These are phyloP conservation scores for Collariella sp. DNA, from an alignment of 495 filamentous ascomycete species.

Conservation along the genomic window DNA sequence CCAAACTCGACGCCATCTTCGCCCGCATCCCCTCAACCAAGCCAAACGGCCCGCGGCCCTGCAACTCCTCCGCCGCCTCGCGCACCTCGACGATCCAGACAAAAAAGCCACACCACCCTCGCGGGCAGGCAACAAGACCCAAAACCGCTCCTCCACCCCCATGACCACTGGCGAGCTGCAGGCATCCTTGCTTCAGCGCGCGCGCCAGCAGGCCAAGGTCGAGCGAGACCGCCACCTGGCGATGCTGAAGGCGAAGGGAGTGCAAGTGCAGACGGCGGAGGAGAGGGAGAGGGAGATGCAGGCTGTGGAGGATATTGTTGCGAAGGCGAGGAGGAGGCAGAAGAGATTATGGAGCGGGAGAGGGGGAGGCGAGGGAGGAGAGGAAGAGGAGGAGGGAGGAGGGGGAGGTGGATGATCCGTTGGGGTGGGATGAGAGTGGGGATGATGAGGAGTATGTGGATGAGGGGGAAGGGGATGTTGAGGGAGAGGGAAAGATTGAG, in stretches of 20 bases:
- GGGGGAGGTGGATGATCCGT: constrained; percentile 41
- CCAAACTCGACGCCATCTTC: constrained; percentile 52
- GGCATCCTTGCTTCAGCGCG: constrained; percentile 54
- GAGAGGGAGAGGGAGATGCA: constrained; percentile 69
- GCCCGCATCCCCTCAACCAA: constrained; percentile 54
- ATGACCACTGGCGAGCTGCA: constrained; percentile 66
- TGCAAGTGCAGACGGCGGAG: constrained; percentile 77
- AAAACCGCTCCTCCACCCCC: constrained; percentile 30
- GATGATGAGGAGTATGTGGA: constrained; percentile 40
- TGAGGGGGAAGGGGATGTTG: constrained; percentile 24
- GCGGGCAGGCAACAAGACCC: constrained; percentile 14
- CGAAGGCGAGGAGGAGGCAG: constrained; percentile 74
- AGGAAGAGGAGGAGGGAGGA: constrained; percentile 42
- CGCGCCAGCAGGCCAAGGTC: constrained; percentile 67
- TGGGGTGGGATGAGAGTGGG: constrained; percentile 56
- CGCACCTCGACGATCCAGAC: constrained; percentile 57
- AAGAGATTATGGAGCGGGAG: constrained; percentile 70
- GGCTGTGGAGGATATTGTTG: constrained; percentile 77
- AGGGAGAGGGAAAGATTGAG: constrained; percentile 25
- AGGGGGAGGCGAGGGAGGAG: constrained; percentile 58
- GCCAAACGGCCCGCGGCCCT: constrained; percentile 56
- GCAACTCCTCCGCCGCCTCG: constrained; percentile 59
- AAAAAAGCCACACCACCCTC: constrained; percentile 18
- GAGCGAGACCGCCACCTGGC: constrained; percentile 74
- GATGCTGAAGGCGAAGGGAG: constrained; percentile 65